Percentiles rank a stretch among this genome's conserved stretches.
phyloP scores from a whole-genome alignment of 2,329 filamentous ascomycete species.

The Fusarium tanahbumbuense region DNA sequence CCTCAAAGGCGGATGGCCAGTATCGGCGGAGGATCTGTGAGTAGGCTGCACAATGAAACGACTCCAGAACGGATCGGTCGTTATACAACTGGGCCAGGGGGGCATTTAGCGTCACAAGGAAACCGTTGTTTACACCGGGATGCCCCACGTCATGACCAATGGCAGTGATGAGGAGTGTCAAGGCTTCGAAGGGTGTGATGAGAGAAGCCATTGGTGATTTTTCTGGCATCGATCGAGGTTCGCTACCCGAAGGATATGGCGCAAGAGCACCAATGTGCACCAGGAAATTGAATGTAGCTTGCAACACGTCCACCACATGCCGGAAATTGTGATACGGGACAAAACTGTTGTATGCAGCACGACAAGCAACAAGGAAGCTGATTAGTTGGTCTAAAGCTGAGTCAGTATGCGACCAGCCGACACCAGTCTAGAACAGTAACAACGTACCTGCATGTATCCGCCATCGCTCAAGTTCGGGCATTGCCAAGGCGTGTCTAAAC shows the following conservation, averaged over 20 bases:
- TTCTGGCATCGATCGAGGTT: slow-evolving; percentile 47
- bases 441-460: slow-evolving; percentile 78
- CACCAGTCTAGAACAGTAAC: slow-evolving; percentile 12
- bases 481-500: slow-evolving; percentile 85
- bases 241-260: slow-evolving; percentile 65
- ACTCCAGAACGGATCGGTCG: slow-evolving; percentile 94
- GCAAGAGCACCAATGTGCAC: slow-evolving; percentile 82
- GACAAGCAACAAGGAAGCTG: slow-evolving; percentile 86
- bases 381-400: slow-evolving; percentile 76
- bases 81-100: slow-evolving; percentile 96
- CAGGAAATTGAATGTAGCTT: slow-evolving; percentile 92
- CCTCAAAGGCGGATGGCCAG: slow-evolving; percentile 86
- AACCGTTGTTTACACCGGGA: slow-evolving; percentile 97
- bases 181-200: slow-evolving; percentile 85
- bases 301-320: slow-evolving; percentile 94
- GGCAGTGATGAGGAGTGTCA: slow-evolving; percentile 92
- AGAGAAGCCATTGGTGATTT: slow-evolving; percentile 78
- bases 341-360: slow-evolving; percentile 94
- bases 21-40: slow-evolving; percentile 93
- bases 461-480: slow-evolving; percentile 86
- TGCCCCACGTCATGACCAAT: slow-evolving; percentile 98
- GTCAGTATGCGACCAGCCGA: slow-evolving; percentile 53
- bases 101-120: slow-evolving; percentile 90
- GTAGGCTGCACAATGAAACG: slow-evolving; percentile 96
- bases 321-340: slow-evolving; percentile 99